Evolutionary conservation across 352 stramenopile species (phyloP).

Genomic region (Pseudoperonospora humuli): DNA sequence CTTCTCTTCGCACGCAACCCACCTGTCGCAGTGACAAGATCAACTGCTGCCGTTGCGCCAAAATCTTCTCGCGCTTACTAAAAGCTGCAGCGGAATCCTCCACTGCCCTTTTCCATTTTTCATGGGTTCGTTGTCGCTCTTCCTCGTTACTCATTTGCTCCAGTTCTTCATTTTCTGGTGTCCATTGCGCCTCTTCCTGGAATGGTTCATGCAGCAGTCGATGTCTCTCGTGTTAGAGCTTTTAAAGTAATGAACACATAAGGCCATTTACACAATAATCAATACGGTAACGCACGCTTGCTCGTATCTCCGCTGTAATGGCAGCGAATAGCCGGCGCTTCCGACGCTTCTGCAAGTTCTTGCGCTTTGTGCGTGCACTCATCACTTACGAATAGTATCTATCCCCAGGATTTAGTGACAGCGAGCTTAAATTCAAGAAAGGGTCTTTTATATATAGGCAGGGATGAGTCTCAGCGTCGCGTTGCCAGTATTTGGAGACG

Average conservation of each 20-base stretch:
- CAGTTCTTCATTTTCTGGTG: conserved; percentile 35
- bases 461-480: too few species aligned
- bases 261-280: neutral
- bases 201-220: neutral
- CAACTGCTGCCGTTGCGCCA: conserved; percentile 42
- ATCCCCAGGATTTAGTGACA: neutral
- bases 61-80: conserved; percentile 36
- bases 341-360: conserved; percentile 74
- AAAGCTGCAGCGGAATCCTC: conserved; percentile 29
- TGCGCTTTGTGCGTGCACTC: conserved; percentile 48
- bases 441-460: too few species aligned
- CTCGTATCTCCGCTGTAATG: conserved; percentile 42
- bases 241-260: neutral
- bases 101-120: conserved; percentile 44
- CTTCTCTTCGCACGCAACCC: too few species aligned
- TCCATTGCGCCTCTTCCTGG: conserved; percentile 35
- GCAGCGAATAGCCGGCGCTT: conserved; percentile 56
- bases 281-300: conserved; percentile 19
- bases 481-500: too few species aligned
- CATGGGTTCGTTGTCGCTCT: conserved; percentile 43
- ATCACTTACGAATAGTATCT: conserved; percentile 24
- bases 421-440: neutral
- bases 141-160: conserved; percentile 54
- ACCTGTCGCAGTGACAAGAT: conserved; percentile 57
- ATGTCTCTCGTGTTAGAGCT: conserved; percentile 1